phyloP scores from a whole-genome alignment of 768 basidiomycete species.

The Calocybe indica region DNA sequence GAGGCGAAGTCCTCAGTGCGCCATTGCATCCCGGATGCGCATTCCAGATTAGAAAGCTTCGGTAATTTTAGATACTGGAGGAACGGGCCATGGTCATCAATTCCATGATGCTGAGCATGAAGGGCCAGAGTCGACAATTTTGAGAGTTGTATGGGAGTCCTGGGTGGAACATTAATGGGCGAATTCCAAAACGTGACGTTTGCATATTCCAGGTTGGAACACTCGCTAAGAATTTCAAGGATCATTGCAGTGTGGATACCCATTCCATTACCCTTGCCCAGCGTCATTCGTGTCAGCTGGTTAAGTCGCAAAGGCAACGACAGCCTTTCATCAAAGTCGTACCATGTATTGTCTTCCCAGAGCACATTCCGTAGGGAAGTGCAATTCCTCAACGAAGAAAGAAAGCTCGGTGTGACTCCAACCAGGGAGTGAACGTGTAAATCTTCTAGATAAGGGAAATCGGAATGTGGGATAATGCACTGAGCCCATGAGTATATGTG shows the following conservation, averaged over 20 bases:
- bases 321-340: not conserved
- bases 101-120: not conserved
- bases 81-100: slow-evolving; percentile 1
- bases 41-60: slow-evolving; percentile 3
- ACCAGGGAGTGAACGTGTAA: not conserved
- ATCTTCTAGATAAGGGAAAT: slow-evolving; percentile 1
- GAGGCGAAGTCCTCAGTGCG: not conserved
- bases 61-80: slow-evolving; percentile 2
- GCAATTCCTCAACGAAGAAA: not conserved
- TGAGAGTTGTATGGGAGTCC: slow-evolving; percentile 4
- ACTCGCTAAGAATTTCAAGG: slow-evolving; percentile 3
- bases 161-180: not conserved
- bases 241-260: not conserved
- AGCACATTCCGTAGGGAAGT: slow-evolving; percentile 1
- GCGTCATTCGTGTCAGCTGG: slow-evolving; percentile 3
- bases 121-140: slow-evolving; percentile 5
- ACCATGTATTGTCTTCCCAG: slow-evolving; percentile 4
- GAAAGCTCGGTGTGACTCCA: not conserved
- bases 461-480: not conserved
- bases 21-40: not conserved
- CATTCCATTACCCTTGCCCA: slow-evolving; percentile 1
- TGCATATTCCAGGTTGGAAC: slow-evolving; percentile 4
- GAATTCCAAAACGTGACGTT: not conserved
- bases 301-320: not conserved
- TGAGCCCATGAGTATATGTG: not conserved